Percentiles rank a stretch among this genome's conserved stretches.
phyloP scores from a whole-genome alignment of 805 yeast genomes.

The Kodamaea laetipori region DNA sequence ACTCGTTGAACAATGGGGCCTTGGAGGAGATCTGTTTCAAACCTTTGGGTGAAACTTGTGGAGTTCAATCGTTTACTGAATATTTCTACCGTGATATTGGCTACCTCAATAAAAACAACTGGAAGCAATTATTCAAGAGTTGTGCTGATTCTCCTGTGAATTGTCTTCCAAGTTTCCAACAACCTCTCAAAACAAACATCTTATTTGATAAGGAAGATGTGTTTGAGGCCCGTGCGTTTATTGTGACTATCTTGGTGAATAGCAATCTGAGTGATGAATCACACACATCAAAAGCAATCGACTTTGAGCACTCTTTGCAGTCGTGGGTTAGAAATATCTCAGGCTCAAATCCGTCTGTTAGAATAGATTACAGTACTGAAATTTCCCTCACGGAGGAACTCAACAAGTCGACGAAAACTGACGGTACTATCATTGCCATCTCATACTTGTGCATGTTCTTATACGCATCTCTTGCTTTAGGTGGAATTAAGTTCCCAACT shows the following conservation, averaged over 20 bases:
- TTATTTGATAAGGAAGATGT: slow-evolving; percentile 59
- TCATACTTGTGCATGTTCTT: slow-evolving; percentile 87
- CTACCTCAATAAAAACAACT: slow-evolving; percentile 50
- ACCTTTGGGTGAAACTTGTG: slow-evolving; percentile 79
- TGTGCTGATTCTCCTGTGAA: slow-evolving; percentile 85
- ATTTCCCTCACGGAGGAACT: slow-evolving; percentile 83
- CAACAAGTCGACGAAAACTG: slow-evolving; percentile 79
- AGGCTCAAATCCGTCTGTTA: slow-evolving; percentile 42
- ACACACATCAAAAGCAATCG: slow-evolving; percentile 40
- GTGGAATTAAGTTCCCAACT: slow-evolving; percentile 27
- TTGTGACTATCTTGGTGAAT: slow-evolving; percentile 69
- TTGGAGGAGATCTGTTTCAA: slow-evolving; percentile 78
- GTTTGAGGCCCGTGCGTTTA: slow-evolving; percentile 67
- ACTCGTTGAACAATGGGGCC: slow-evolving; percentile 27
- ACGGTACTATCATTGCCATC: slow-evolving; percentile 63
- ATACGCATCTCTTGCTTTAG: slow-evolving; percentile 82
- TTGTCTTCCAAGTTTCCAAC: slow-evolving; percentile 88
- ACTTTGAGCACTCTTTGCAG: slow-evolving; percentile 77
- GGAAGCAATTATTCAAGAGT: slow-evolving; percentile 54
- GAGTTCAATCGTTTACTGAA: slow-evolving; percentile 84
- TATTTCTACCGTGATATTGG: slow-evolving; percentile 70
- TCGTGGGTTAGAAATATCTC: slow-evolving; percentile 19
- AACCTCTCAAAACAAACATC: slow-evolving; percentile 74
- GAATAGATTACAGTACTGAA: slow-evolving; percentile 77
- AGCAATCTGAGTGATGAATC: slow-evolving; percentile 48